Conservation (phyloP, 2,329 filamentous ascomycete genomes). For the Coniochaeta ligniaria region DNA sequence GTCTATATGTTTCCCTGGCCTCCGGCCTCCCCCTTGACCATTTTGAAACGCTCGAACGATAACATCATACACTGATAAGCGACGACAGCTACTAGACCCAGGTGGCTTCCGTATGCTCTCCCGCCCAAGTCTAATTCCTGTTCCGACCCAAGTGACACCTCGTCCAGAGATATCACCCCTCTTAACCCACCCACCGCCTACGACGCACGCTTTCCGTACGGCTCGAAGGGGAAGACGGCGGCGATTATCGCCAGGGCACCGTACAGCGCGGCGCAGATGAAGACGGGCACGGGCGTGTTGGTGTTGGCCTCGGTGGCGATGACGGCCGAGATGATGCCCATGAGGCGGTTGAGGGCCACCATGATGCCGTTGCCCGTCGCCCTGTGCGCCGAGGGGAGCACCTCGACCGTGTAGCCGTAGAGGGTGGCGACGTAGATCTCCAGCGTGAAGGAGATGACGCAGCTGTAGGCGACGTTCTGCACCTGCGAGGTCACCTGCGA, state of each 20-base stretch:
- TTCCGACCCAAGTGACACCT: no score
- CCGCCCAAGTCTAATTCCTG: no score
- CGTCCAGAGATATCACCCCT: no score
- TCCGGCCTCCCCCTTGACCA: no score
- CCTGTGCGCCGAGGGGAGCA: constrained; percentile 60
- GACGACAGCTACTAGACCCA: no score
- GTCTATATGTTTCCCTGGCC: no score
- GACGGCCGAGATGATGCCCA: constrained; percentile 66
- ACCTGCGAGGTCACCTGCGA: constrained; percentile 56
- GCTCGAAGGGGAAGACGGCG: constrained; percentile 58
- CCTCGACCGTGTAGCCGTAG: constrained; percentile 52
- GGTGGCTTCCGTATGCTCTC: no score
- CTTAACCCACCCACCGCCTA: background rate
- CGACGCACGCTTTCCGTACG: constrained; percentile 37
- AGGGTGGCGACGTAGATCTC: constrained; percentile 60
- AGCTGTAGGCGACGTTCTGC: constrained; percentile 63
- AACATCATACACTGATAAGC: no score
- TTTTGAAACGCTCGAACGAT: no score
- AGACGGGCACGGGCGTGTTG: constrained; percentile 56
- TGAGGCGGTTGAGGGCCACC: constrained; percentile 63
- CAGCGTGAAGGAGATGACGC: constrained; percentile 53
- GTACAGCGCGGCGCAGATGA: constrained; percentile 60
- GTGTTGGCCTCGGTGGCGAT: constrained; percentile 58
- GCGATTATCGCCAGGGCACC: constrained; percentile 52
- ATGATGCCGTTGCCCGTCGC: constrained; percentile 69